Conservation (phyloP, 2,329 filamentous ascomycete species). For the Microdochium nivale region DNA sequence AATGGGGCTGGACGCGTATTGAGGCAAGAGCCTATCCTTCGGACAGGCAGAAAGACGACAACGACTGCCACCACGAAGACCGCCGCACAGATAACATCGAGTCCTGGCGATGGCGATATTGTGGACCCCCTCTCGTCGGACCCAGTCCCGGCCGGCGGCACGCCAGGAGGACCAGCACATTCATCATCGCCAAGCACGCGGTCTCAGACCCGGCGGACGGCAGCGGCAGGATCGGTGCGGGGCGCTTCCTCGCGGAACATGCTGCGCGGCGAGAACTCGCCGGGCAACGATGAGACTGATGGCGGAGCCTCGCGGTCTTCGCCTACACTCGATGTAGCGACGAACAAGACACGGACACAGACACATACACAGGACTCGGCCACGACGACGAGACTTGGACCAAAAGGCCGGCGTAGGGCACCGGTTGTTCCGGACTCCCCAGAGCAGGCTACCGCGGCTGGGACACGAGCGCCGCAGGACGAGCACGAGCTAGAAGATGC, state of each 20-base stretch:
- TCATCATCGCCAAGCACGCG: neutral
- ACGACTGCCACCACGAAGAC: neutral
- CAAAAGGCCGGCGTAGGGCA: neutral
- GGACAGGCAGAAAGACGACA: neutral
- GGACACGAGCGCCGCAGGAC: slow-evolving; percentile 9
- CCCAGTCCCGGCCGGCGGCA: neutral
- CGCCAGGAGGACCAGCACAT: neutral
- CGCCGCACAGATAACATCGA: slow-evolving; percentile 8
- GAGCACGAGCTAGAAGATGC: slow-evolving; percentile 11
- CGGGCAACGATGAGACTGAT: neutral
- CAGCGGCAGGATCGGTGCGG: neutral
- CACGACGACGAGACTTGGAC: neutral
- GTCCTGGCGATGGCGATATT: slow-evolving; percentile 2
- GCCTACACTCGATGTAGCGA: neutral
- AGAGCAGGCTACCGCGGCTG: slow-evolving; percentile 5
- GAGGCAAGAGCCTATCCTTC: neutral
- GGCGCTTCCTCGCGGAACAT: neutral
- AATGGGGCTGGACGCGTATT: slow-evolving; percentile 3
- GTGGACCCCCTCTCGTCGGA: neutral
- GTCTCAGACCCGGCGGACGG: neutral
- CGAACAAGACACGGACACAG: neutral
- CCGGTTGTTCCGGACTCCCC: neutral
- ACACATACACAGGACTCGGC: neutral
- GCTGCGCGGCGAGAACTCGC: neutral
- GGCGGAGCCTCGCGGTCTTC: neutral